Conservation (phyloP, 768 basidiomycete species). For the Tylopilus sp. region DNA sequence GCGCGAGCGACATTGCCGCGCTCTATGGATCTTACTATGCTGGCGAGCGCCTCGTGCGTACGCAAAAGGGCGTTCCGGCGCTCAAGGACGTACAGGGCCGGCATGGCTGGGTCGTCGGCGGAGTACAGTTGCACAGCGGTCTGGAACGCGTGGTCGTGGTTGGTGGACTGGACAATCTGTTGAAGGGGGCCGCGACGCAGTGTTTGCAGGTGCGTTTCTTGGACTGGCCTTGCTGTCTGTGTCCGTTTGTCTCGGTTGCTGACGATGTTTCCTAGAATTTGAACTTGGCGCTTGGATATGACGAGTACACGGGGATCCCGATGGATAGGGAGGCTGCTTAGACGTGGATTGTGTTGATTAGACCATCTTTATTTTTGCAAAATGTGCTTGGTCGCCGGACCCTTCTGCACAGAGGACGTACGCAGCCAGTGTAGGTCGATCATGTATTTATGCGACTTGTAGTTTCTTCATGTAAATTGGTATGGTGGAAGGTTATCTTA, state of each 20-base stretch:
- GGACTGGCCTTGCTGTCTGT: not conserved
- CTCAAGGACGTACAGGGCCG: slow-evolving; percentile 72
- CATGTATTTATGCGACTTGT: too few relatives aligned
- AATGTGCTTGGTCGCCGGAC: not conserved
- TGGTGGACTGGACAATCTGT: slow-evolving; percentile 91
- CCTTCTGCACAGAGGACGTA: too few relatives aligned
- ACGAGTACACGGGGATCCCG: slow-evolving; percentile 80
- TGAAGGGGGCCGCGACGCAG: slow-evolving; percentile 99
- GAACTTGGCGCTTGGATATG: slow-evolving; percentile 85
- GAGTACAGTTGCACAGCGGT: slow-evolving; percentile 87
- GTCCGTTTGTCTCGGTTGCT: not conserved
- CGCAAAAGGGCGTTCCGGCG: slow-evolving; percentile 68
- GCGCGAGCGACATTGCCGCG: slow-evolving; percentile 66
- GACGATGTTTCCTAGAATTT: slow-evolving; percentile 56
- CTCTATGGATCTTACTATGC: slow-evolving; percentile 78
- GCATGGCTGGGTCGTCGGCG: slow-evolving; percentile 90
- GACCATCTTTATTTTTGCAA: not conserved
- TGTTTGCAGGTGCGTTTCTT: slow-evolving; percentile 79
- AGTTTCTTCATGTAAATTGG: too few relatives aligned
- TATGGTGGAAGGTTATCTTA: too few relatives aligned
- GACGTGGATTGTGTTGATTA: not conserved
- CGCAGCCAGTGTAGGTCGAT: too few relatives aligned
- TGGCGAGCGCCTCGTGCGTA: slow-evolving; percentile 67
- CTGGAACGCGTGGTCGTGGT: slow-evolving; percentile 94
- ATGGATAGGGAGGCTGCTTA: slow-evolving; percentile 13